phyloP scores from a whole-genome alignment of 2,329 filamentous ascomycete genomes.

The Paecilomyces sp. region DNA sequence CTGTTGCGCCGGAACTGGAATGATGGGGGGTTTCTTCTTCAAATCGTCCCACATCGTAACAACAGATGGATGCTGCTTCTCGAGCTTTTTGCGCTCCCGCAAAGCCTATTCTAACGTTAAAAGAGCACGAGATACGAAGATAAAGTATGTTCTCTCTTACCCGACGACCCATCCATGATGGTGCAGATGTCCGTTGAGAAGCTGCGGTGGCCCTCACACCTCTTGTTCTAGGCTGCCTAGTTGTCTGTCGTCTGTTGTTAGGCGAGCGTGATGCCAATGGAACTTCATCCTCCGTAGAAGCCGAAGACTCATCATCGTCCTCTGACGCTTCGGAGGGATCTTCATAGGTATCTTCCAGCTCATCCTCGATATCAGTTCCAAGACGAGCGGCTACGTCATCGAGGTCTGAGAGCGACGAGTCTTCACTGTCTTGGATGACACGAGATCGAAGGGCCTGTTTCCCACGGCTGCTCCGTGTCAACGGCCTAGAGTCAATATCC shows the following conservation, averaged over 20 bases:
- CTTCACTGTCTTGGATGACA: slow-evolving; percentile 8
- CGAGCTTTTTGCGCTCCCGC: slow-evolving; percentile 60
- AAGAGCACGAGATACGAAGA: not conserved
- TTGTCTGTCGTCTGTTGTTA: not conserved
- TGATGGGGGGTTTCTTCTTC: slow-evolving; percentile 59
- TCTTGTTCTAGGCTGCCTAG: not conserved
- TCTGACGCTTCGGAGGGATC: slow-evolving; percentile 13
- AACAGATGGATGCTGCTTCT: slow-evolving; percentile 69
- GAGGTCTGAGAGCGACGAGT: slow-evolving; percentile 6
- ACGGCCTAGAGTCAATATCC: not conserved
- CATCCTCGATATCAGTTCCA: slow-evolving; percentile 9
- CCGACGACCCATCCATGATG: slow-evolving; percentile 17
- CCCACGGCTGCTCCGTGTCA: not conserved
- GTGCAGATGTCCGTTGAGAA: slow-evolving; percentile 4
- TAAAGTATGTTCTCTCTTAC: slow-evolving; percentile 17
- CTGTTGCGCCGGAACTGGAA: slow-evolving; percentile 58
- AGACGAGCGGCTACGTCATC: not conserved
- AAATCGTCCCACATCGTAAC: slow-evolving; percentile 79
- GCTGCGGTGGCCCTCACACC: slow-evolving; percentile 1
- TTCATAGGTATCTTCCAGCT: slow-evolving; percentile 10
- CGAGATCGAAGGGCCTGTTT: not conserved
- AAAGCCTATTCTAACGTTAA: slow-evolving; percentile 31
- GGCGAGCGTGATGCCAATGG: not conserved
- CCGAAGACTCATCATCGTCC: slow-evolving; percentile 11
- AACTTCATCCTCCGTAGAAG: slow-evolving; percentile 1